These are phyloP conservation scores for Remersonia thermophila DNA, from an alignment of 2,329 filamentous ascomycete species.

Conservation along the genomic window DNA sequence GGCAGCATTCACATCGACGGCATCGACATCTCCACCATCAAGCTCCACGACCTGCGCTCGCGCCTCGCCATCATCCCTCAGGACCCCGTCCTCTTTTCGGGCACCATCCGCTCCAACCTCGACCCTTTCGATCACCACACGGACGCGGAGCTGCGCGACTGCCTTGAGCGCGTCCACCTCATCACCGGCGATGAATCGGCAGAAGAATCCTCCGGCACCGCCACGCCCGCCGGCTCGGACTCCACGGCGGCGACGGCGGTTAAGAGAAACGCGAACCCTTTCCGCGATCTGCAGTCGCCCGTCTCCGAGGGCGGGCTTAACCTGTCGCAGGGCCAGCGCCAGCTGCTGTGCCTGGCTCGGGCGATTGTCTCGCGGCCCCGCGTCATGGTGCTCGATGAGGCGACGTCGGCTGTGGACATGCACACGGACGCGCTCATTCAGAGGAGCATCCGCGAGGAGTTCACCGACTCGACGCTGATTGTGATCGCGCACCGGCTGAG, in stretches of 20 bases:
- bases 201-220: conserved; percentile 24
- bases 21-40: conserved; percentile 60
- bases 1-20: conserved; percentile 61
- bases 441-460: conserved; percentile 59
- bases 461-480: conserved; percentile 53
- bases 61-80: conserved; percentile 71
- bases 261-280: conserved; percentile 50
- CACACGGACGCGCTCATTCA: conserved; percentile 63
- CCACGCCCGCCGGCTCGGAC: conserved; percentile 22
- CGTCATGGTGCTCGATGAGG: conserved; percentile 71
- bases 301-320: conserved; percentile 64
- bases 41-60: conserved; percentile 57
- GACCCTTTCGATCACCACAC: conserved; percentile 63
- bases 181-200: conserved; percentile 23
- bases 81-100: conserved; percentile 71
- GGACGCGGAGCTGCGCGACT: conserved; percentile 57
- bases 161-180: conserved; percentile 59
- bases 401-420: conserved; percentile 70
- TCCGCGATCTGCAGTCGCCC: conserved; percentile 47
- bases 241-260: conserved; percentile 11
- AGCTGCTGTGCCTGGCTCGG: conserved; percentile 62
- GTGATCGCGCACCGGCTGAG: conserved; percentile 67
- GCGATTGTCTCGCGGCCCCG: conserved; percentile 61
- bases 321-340: conserved; percentile 63
- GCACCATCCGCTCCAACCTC: conserved; percentile 63